Evolutionary conservation across 1,284 basidiomycete species (phyloP).

Genomic region (Cystobasidiaceae sp.): DNA sequence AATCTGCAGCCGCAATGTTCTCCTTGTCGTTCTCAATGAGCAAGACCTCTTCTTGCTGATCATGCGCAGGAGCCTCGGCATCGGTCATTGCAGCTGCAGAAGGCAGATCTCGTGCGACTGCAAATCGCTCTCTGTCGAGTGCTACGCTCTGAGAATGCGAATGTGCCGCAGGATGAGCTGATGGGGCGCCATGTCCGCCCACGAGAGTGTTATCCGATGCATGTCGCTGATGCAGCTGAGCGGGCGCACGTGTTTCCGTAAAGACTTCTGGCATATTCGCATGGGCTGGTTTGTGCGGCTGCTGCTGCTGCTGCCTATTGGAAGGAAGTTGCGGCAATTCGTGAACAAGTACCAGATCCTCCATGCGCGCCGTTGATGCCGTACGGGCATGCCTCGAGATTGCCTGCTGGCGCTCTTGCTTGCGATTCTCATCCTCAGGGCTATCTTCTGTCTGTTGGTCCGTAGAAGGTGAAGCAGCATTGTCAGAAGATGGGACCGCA

Average conservation of each 20-base stretch:
- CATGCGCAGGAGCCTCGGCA: neutral
- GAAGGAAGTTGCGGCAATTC: too few species aligned
- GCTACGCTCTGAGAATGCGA: neutral
- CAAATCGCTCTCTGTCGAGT: neutral
- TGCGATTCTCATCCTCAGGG: neutral
- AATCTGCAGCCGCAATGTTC: slow-evolving; percentile 10
- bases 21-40: slow-evolving; percentile 13
- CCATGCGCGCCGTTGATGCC: neutral
- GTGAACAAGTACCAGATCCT: slow-evolving; percentile 5
- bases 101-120: neutral
- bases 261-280: too few species aligned
- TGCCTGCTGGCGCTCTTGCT: too few species aligned
- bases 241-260: too few species aligned
- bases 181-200: neutral
- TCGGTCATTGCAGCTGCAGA: neutral
- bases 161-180: neutral
- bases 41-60: slow-evolving; percentile 12
- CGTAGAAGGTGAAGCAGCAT: too few species aligned
- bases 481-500: too few species aligned
- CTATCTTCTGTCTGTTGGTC: neutral
- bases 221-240: neutral
- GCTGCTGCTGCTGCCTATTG: neutral
- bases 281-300: neutral
- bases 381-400: neutral
- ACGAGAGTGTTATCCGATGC: slow-evolving; percentile 2